Conservation (phyloP, 306 rosid genomes). For the Malus domestica region DNA sequence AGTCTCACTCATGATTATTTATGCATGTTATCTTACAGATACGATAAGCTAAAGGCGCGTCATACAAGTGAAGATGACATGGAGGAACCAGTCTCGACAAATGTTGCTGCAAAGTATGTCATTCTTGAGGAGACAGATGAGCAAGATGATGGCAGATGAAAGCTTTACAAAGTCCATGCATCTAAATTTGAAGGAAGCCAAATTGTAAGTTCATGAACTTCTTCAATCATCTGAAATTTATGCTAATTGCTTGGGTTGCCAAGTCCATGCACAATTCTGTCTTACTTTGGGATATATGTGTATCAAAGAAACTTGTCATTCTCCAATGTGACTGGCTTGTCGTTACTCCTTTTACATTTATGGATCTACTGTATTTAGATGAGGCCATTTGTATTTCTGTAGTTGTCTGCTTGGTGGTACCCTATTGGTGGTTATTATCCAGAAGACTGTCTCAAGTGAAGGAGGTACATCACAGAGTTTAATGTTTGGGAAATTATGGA, state of each 20-base stretch:
- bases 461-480: not conserved
- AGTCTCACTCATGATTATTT: not conserved
- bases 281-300: not conserved
- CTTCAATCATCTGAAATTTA: not conserved
- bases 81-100: constrained; percentile 23
- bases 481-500: not conserved
- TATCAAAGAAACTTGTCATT: not conserved
- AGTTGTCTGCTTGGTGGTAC: not conserved
- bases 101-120: constrained; percentile 69
- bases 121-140: constrained; percentile 82
- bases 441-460: not conserved
- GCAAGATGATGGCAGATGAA: constrained; percentile 45
- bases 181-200: constrained; percentile 31
- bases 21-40: constrained; percentile 38
- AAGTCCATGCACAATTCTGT: not conserved
- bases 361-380: not conserved
- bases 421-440: not conserved
- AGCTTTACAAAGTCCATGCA: constrained; percentile 6
- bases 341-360: not conserved
- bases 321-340: not conserved
- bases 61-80: constrained; percentile 31
- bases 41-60: constrained; percentile 57
- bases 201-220: not conserved
- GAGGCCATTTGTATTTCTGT: not conserved
- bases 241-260: not conserved